Conservation (phyloP, 2,329 filamentous ascomycete genomes). For the Metarhizium rileyi region DNA sequence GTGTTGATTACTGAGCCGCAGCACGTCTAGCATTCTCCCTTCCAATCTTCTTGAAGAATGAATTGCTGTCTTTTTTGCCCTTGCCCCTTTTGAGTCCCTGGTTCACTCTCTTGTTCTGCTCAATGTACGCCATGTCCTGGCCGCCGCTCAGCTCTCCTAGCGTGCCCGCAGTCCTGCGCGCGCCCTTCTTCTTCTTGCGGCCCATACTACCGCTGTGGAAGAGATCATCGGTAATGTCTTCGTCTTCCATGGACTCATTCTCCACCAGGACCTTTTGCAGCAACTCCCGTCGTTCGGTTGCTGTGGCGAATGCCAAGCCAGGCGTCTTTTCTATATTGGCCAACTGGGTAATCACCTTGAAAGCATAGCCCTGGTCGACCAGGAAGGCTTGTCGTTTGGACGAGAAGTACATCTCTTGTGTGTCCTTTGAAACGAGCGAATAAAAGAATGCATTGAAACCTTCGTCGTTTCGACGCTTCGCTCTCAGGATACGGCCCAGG, state of each 20-base stretch:
- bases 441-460: slow-evolving; percentile 99
- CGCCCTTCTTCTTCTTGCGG: slow-evolving; percentile 42
- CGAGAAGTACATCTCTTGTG: slow-evolving; percentile 95
- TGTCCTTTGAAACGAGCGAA: slow-evolving; percentile 93
- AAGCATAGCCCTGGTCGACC: slow-evolving; percentile 95
- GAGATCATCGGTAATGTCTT: slow-evolving; percentile 46
- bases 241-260: slow-evolving; percentile 66
- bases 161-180: slow-evolving; percentile 72
- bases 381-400: slow-evolving; percentile 94
- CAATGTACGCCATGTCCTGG: slow-evolving; percentile 94
- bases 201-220: slow-evolving; percentile 36
- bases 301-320: slow-evolving; percentile 68
- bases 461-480: slow-evolving; percentile 92
- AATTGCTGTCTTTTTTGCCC: slow-evolving; percentile 27
- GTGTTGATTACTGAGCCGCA: slow-evolving; percentile 18
- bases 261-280: slow-evolving; percentile 84
- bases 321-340: slow-evolving; percentile 81
- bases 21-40: slow-evolving; percentile 30
- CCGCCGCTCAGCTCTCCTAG: slow-evolving; percentile 82
- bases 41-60: slow-evolving; percentile 34
- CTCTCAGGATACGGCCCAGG: slow-evolving; percentile 83
- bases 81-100: slow-evolving; percentile 27
- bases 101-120: slow-evolving; percentile 67
- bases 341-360: slow-evolving; percentile 96
- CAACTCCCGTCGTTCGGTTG: slow-evolving; percentile 73